These are phyloP conservation scores for Leccinum uliginosum DNA, from an alignment of 768 basidiomycete genomes.

Conservation along the genomic window DNA sequence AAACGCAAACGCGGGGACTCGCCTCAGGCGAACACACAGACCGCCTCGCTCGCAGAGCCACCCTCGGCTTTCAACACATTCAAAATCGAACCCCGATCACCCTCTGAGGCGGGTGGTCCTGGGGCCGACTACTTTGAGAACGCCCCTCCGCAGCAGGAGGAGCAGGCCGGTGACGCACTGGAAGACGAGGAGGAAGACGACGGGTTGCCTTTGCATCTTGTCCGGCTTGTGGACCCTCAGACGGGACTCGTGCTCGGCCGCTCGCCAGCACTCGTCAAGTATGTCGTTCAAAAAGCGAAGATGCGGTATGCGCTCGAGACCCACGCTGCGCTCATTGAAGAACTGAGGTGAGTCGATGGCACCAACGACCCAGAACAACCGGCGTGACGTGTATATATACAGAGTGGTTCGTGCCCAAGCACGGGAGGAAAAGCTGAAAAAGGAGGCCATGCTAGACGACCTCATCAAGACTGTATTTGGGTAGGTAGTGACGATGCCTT, in stretches of 20 bases:
- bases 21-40: slow-evolving; percentile 20
- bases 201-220: slow-evolving; percentile 51
- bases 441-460: slow-evolving; percentile 58
- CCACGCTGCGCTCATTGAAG: slow-evolving; percentile 60
- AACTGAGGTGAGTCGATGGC: slow-evolving; percentile 41
- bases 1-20: slow-evolving; percentile 61
- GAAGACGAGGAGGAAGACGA: slow-evolving; percentile 39
- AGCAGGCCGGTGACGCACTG: slow-evolving; percentile 12
- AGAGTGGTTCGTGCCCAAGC: slow-evolving; percentile 48
- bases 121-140: slow-evolving; percentile 32
- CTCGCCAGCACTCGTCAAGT: slow-evolving; percentile 68
- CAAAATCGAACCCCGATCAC: slow-evolving; percentile 56
- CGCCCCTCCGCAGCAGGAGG: slow-evolving; percentile 12
- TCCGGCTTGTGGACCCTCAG: slow-evolving; percentile 45
- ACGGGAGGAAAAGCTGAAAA: slow-evolving; percentile 50
- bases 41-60: slow-evolving; percentile 19
- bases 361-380: not conserved
- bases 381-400: not conserved
- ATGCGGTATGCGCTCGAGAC: slow-evolving; percentile 64
- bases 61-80: slow-evolving; percentile 51
- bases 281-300: slow-evolving; percentile 68
- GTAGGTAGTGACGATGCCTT: slow-evolving; percentile 31
- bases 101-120: slow-evolving; percentile 32
- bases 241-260: slow-evolving; percentile 67
- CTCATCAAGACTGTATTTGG: slow-evolving; percentile 48